Evolutionary conservation across 2,329 filamentous ascomycete species (phyloP).

Genomic region (Phaeosphaeria sp.): DNA sequence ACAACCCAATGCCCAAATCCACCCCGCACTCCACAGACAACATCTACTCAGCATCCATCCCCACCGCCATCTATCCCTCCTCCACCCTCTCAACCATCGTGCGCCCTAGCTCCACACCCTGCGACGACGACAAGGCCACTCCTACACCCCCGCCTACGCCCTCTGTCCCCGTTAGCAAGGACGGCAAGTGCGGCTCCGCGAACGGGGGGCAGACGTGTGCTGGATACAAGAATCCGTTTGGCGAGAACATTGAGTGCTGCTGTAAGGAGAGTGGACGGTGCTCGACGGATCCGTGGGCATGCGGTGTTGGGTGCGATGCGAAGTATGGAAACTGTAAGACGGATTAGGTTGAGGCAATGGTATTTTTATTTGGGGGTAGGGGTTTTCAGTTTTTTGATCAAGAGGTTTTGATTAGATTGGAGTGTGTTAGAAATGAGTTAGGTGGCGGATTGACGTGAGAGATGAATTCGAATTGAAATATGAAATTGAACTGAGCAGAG

Average conservation of each 20-base stretch:
- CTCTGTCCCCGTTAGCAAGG: slow-evolving; percentile 19
- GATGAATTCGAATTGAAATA: too few species aligned
- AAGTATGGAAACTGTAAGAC: slow-evolving; percentile 34
- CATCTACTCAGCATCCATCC: not conserved
- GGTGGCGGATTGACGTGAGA: too few species aligned
- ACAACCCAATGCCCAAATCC: not conserved
- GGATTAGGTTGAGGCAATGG: slow-evolving; percentile 12
- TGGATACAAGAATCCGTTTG: slow-evolving; percentile 30
- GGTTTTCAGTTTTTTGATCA: too few species aligned
- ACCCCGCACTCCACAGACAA: not conserved
- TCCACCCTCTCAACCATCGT: slow-evolving; percentile 1
- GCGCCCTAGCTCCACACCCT: slow-evolving; percentile 21
- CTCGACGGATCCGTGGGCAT: slow-evolving; percentile 27
- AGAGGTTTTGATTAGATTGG: too few species aligned
- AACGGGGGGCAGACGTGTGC: slow-evolving; percentile 33
- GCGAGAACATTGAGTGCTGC: slow-evolving; percentile 34
- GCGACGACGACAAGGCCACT: slow-evolving; percentile 12
- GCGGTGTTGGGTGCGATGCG: slow-evolving; percentile 36
- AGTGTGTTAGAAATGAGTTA: too few species aligned
- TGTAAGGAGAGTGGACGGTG: slow-evolving; percentile 28
- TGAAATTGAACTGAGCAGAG: too few species aligned
- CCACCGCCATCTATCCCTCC: slow-evolving; percentile 3
- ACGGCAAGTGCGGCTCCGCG: slow-evolving; percentile 34
- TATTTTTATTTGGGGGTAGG: not conserved
- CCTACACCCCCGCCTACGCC: slow-evolving; percentile 19